These are phyloP conservation scores for Fibroporia radiculosa DNA, from an alignment of 768 basidiomycete species.

Conservation along the genomic window DNA sequence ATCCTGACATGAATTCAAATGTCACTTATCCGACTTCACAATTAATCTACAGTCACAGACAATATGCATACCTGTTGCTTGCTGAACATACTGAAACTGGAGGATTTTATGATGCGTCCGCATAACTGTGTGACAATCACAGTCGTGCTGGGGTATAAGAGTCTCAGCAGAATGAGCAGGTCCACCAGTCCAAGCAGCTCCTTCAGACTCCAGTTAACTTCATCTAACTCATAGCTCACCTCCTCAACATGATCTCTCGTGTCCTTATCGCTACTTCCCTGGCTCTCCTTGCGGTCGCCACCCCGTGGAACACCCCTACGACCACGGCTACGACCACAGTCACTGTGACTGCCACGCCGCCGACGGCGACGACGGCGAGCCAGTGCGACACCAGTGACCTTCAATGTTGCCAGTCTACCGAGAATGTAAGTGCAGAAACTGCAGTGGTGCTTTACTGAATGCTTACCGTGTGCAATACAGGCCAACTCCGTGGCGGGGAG, in stretches of 20 bases:
- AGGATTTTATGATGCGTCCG: too few species aligned
- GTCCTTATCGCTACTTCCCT: conserved; percentile 7
- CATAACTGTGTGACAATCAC: too few species aligned
- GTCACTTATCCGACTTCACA: too few species aligned
- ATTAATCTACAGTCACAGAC: too few species aligned
- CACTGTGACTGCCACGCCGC: conserved; percentile 6
- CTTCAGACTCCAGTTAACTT: neutral
- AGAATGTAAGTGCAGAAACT: neutral
- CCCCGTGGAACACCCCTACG: conserved; percentile 7
- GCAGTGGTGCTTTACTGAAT: neutral
- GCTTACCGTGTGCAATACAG: neutral
- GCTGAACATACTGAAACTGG: too few species aligned
- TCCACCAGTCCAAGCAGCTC: too few species aligned
- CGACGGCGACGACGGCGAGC: conserved; percentile 5
- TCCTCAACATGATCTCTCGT: conserved; percentile 8
- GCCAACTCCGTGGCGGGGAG: neutral
- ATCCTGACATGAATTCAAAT: too few species aligned
- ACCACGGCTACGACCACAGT: conserved; percentile 3
- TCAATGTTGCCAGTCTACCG: conserved; percentile 6
- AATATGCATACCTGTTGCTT: too few species aligned
- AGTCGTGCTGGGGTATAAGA: too few species aligned
- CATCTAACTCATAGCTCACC: neutral
- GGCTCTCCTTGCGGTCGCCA: conserved; percentile 15
- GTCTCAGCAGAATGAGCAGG: too few species aligned
- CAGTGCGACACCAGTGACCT: conserved; percentile 1